A percentile compares a stretch with the other conserved stretches of the same genome.
These are phyloP conservation scores for Gyrodon lividus DNA, from an alignment of 768 basidiomycete genomes.

Conservation along the genomic window DNA sequence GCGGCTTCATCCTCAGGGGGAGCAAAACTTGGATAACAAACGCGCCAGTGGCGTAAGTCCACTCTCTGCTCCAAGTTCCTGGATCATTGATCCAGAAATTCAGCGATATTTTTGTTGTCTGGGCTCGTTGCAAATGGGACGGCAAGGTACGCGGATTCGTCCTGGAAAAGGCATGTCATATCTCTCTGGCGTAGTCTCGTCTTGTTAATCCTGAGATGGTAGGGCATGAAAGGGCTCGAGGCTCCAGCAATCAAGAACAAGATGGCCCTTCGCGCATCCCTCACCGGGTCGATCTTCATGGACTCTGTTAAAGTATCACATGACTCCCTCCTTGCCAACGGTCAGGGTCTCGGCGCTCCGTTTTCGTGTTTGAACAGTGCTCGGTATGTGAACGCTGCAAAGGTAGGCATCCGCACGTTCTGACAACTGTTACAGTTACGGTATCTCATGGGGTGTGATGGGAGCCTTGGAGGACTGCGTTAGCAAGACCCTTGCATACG, in stretches of 20 bases:
- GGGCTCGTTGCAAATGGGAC: constrained; percentile 97
- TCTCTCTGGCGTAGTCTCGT: neutral
- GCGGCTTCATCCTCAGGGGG: constrained; percentile 84
- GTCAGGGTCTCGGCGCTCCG: constrained; percentile 75
- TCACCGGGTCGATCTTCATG: constrained; percentile 89
- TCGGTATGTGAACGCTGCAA: constrained; percentile 38
- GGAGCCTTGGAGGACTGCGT: constrained; percentile 94
- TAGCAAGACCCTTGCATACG: constrained; percentile 71
- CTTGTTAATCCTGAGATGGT: neutral
- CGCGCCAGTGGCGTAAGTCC: constrained; percentile 79
- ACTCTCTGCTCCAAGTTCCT: constrained; percentile 1
- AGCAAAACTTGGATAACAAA: constrained; percentile 99
- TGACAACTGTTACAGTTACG: constrained; percentile 49
- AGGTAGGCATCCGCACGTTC: neutral
- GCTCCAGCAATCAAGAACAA: constrained; percentile 93
- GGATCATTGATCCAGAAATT: constrained; percentile 9
- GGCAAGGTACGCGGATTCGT: constrained; percentile 86
- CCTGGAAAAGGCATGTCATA: constrained; percentile 70
- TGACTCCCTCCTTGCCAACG: constrained; percentile 74
- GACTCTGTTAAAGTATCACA: constrained; percentile 80
- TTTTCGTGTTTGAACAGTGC: constrained; percentile 95
- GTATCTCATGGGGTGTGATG: constrained; percentile 95
- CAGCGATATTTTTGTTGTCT: constrained; percentile 88
- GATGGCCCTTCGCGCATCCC: constrained; percentile 80
- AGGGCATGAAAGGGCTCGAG: constrained; percentile 81